A percentile compares a stretch with the other conserved stretches of the same genome.
These are phyloP conservation scores for Westerdykella ornata DNA, from an alignment of 2,329 filamentous ascomycete genomes.

Conservation along the genomic window DNA sequence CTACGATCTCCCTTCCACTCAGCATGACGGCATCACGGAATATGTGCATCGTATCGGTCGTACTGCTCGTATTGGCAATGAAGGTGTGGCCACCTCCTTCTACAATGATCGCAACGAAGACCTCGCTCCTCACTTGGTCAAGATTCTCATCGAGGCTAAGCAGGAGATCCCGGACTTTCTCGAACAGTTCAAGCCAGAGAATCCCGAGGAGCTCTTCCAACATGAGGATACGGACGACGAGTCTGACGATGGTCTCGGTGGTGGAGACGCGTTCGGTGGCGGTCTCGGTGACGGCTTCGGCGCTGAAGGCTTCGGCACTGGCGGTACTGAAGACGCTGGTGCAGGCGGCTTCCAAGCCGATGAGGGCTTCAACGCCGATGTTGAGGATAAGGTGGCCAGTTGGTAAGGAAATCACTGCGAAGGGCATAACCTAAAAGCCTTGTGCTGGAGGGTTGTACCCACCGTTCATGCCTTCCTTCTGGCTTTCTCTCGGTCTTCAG, in stretches of 20 bases:
- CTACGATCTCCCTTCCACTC: conserved; percentile 69
- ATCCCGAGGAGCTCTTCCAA: conserved; percentile 45
- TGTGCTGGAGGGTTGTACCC: too few relatives aligned
- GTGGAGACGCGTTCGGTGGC: conserved; percentile 1
- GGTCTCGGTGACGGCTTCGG: conserved; percentile 10
- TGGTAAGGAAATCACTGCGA: conserved; percentile 17
- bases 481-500: too few relatives aligned
- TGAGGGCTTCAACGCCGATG: conserved; percentile 6
- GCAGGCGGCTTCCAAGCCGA: conserved; percentile 6
- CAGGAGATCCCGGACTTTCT: conserved; percentile 82
- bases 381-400: conserved; percentile 18
- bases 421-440: too few relatives aligned
- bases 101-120: conserved; percentile 72
- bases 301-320: conserved; percentile 11
- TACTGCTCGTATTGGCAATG: conserved; percentile 86
- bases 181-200: conserved; percentile 54
- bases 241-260: conserved; percentile 14
- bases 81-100: conserved; percentile 80
- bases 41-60: conserved; percentile 94
- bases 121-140: conserved; percentile 67
- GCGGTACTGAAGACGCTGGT: conserved; percentile 7
- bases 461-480: too few relatives aligned
- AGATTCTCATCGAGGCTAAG: conserved; percentile 71
- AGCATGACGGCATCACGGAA: conserved; percentile 83
- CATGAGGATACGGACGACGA: conserved; percentile 46